Evolutionary conservation across 176 grass and related monocot species (phyloP), one percentile per base, ranked within the genome.

Genomic region (Rhipidocladum racemiflorum): DNA sequence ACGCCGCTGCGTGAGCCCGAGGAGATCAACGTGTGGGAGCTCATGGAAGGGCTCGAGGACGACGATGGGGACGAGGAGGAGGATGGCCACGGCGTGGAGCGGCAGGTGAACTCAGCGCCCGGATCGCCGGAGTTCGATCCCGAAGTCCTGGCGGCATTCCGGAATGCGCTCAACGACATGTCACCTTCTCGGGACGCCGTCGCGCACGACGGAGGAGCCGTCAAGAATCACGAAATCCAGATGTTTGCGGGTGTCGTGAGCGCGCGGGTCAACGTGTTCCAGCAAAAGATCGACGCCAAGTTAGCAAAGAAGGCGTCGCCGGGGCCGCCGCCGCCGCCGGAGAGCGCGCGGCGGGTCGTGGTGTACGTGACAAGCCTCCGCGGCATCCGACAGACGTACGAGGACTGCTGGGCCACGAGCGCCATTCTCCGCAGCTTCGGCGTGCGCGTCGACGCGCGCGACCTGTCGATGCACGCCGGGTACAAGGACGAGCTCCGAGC

Each of bases 1-100:
- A 96, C 97, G 45, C 97, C 91, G 1, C 36, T 56, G 35, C 83
- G 70, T 7, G 97, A 81, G 38, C 91, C 93, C 1, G 97, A 99
- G 87, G 77, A 88, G 70, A 99, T 99, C 80, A 92, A 96, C 49
- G 89, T 94, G 9, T 99, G 91, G 97, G 97, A 99, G 86, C 93
- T 99, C 80, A 99, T 99, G 97, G 71, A 81, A 1, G 93, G 93
- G 6, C 91, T 99, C 38, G 93, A 91, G 18, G 83, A 92, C 81
- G 36, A 70, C 6, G 85, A 84, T 7, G 78, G 76, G 0, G 29
- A 81, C 16, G 63, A 82, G 2, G 14, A 51, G 3, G 43, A 63
- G 16, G 6, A 28, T 36, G 44, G 3, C 28, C 5, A 36, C 15
- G n/a, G 24, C 48, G 38, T 38, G 3, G 60, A 66, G 17, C 9